Conservation (phyloP, 2,329 filamentous ascomycete species). For the Microdochium paspali region DNA sequence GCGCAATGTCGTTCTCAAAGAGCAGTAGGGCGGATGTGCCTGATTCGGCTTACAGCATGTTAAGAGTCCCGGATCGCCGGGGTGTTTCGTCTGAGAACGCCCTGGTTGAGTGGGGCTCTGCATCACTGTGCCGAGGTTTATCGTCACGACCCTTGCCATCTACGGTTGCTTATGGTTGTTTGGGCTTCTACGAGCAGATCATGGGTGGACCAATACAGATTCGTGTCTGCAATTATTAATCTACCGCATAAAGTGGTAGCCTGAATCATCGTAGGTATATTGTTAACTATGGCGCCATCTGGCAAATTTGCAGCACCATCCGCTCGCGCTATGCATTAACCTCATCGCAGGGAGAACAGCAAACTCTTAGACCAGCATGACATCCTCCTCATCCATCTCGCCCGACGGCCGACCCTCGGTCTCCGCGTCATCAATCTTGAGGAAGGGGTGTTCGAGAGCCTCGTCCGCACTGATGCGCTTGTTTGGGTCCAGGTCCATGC, state of each 20-base stretch:
- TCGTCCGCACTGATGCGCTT: constrained; percentile 67
- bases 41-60: too few species aligned
- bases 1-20: too few species aligned
- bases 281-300: neutral
- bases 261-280: neutral
- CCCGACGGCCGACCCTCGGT: constrained; percentile 12
- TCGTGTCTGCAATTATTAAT: neutral
- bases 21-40: too few species aligned
- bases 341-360: neutral
- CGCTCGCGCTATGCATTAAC: neutral
- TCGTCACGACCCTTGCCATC: too few species aligned
- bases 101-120: too few species aligned
- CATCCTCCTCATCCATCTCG: constrained; percentile 36
- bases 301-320: neutral
- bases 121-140: too few species aligned
- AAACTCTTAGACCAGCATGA: constrained; percentile 30
- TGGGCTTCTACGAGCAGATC: too few species aligned
- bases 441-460: constrained; percentile 64
- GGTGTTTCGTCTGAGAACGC: too few species aligned
- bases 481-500: constrained; percentile 67
- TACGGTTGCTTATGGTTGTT: too few species aligned
- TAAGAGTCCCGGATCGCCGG: too few species aligned
- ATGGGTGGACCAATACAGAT: too few species aligned
- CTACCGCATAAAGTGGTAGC: neutral
- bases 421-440: constrained; percentile 30